These are phyloP conservation scores for Suillus americanus DNA, from an alignment of 768 basidiomycete species.

Conservation along the genomic window DNA sequence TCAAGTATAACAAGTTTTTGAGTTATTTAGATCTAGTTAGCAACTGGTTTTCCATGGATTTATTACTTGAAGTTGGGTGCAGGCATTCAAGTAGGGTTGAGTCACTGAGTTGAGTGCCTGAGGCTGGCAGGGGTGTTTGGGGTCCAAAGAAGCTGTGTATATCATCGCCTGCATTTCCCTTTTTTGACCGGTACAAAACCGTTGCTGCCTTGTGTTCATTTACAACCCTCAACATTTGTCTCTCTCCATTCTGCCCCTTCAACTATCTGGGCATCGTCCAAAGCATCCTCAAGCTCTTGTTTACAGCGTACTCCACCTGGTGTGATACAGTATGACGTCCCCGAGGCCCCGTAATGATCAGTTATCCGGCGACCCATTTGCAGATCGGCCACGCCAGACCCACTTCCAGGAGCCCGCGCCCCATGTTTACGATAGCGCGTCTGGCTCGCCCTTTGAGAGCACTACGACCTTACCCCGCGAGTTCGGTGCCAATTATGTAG, in stretches of 20 bases:
- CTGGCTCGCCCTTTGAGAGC: constrained; percentile 56
- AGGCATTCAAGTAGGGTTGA: neutral
- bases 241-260: constrained; percentile 10
- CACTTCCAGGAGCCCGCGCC: constrained; percentile 59
- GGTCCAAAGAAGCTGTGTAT: constrained; percentile 33
- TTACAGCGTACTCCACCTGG: neutral
- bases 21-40: neutral
- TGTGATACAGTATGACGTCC: constrained; percentile 24
- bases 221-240: constrained; percentile 20
- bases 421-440: constrained; percentile 39
- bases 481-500: constrained; percentile 49
- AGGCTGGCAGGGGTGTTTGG: constrained; percentile 23
- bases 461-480: constrained; percentile 54
- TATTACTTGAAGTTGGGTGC: neutral
- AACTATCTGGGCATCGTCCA: constrained; percentile 13
- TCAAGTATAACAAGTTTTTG: neutral
- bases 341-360: constrained; percentile 29
- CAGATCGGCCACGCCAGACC: constrained; percentile 61
- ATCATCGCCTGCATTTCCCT: constrained; percentile 31
- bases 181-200: constrained; percentile 26
- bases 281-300: constrained; percentile 4
- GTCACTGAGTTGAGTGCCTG: neutral
- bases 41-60: neutral
- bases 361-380: constrained; percentile 65
- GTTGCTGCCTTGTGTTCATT: constrained; percentile 17